Conservation (phyloP, 371 early-diverging fungal genomes). For the Actinomucor elegans region DNA sequence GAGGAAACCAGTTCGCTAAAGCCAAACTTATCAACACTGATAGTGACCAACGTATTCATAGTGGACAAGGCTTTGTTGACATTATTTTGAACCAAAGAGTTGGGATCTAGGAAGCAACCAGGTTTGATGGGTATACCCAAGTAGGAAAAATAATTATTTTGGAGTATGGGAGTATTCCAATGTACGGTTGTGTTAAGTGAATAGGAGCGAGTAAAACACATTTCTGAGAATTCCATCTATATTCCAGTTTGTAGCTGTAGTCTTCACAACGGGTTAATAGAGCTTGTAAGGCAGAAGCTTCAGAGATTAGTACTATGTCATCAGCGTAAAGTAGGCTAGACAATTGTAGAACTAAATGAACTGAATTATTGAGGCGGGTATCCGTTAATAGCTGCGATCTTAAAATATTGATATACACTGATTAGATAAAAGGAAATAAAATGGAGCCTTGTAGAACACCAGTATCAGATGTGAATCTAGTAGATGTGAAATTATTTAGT, state of each 20-base stretch:
- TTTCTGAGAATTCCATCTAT: slow-evolving; percentile 19
- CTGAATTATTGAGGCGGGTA: neutral
- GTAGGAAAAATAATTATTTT: neutral
- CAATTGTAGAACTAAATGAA: neutral
- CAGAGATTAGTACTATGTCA: slow-evolving; percentile 12
- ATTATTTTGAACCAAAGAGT: neutral
- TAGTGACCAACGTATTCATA: neutral
- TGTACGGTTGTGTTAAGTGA: neutral
- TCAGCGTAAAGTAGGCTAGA: slow-evolving; percentile 13
- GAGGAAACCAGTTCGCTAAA: slow-evolving; percentile 16
- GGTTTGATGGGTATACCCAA: neutral
- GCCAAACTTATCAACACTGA: slow-evolving; percentile 22
- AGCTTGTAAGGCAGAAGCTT: neutral
- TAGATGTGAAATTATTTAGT: neutral
- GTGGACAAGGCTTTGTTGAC: neutral
- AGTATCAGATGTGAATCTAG: neutral
- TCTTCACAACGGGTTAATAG: slow-evolving; percentile 4
- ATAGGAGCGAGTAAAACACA: slow-evolving; percentile 6
- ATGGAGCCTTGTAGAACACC: slow-evolving; percentile 24
- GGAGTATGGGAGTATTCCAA: neutral
- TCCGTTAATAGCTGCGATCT: too few relatives aligned
- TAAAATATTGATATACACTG: slow-evolving; percentile 12
- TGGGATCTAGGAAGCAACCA: neutral
- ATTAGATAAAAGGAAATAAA: slow-evolving; percentile 18
- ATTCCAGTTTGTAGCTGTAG: slow-evolving; percentile 5